Percentiles rank a stretch among this genome's conserved stretches.
phyloP scores from a whole-genome alignment of 2,329 filamentous ascomycete species.

The Aspergillus latus region DNA sequence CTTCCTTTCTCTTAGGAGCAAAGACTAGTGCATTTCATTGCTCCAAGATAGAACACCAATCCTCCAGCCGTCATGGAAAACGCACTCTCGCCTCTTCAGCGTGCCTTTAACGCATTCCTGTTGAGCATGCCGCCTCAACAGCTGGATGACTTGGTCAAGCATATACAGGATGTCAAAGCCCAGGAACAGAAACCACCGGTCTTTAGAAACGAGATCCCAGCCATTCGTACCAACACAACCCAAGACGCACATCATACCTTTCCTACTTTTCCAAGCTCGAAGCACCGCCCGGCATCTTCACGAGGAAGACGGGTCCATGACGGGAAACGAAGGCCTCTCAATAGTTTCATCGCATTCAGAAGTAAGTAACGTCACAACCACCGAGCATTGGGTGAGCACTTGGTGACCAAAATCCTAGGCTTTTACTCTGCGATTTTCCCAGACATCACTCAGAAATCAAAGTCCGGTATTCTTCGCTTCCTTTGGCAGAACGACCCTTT shows the following conservation, averaged over 20 bases:
- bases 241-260: constrained; percentile 7
- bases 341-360: constrained; percentile 41
- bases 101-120: constrained; percentile 29
- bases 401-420: constrained; percentile 33
- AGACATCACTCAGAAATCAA: constrained; percentile 52
- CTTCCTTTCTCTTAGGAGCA: not conserved
- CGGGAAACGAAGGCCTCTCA: constrained; percentile 32
- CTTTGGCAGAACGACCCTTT: constrained; percentile 54
- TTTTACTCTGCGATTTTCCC: constrained; percentile 52
- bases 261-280: constrained; percentile 10
- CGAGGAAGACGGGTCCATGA: constrained; percentile 23
- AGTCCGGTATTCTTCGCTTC: constrained; percentile 51
- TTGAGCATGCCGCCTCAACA: constrained; percentile 27
- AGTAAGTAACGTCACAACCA: constrained; percentile 28
- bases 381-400: constrained; percentile 2
- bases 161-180: constrained; percentile 17
- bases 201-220: constrained; percentile 5
- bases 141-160: constrained; percentile 23
- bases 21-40: not conserved
- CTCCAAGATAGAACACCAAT: not conserved
- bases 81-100: constrained; percentile 23
- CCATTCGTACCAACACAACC: constrained; percentile 3
- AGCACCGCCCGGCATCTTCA: constrained; percentile 12
- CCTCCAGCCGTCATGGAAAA: constrained; percentile 18
- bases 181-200: constrained; percentile 10